Conservation (phyloP, 768 basidiomycete genomes). For the Suillus brevipes region DNA sequence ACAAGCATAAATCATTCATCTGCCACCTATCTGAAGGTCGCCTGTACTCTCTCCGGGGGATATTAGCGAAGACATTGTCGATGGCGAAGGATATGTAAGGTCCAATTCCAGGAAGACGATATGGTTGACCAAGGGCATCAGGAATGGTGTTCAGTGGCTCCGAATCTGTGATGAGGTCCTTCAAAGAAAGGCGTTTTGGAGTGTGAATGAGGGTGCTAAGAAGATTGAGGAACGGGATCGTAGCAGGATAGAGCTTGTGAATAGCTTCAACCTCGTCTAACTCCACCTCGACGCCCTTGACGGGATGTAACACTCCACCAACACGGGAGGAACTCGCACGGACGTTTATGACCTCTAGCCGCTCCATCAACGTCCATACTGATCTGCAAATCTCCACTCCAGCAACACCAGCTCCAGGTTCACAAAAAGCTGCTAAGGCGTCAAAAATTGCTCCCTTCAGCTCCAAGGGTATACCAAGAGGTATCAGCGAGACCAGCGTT, state of each 20-base stretch:
- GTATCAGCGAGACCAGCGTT: constrained; percentile 75
- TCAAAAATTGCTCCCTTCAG: constrained; percentile 86
- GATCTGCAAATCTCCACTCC: constrained; percentile 81
- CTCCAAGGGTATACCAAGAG: constrained; percentile 82
- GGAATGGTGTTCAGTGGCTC: constrained; percentile 75
- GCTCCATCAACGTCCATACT: constrained; percentile 85
- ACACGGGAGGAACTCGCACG: constrained; percentile 38
- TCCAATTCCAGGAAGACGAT: constrained; percentile 75
- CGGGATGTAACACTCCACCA: constrained; percentile 45
- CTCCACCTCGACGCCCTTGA: constrained; percentile 83
- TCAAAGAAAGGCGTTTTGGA: constrained; percentile 66
- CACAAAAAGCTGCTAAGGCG: constrained; percentile 78
- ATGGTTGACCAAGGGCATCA: constrained; percentile 75
- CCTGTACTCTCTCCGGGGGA: constrained; percentile 72
- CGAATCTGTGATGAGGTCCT: constrained; percentile 56
- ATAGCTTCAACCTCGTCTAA: constrained; percentile 89
- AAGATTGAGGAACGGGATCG: constrained; percentile 83
- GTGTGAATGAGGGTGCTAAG: constrained; percentile 84
- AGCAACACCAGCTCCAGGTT: constrained; percentile 68
- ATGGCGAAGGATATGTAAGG: constrained; percentile 87
- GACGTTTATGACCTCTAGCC: constrained; percentile 79
- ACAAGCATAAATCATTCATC: constrained; percentile 81
- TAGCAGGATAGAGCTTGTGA: too few species aligned
- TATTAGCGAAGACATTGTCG: constrained; percentile 84
- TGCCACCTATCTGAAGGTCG: constrained; percentile 80